phyloP scores from a whole-genome alignment of 441 rosid genomes.

The Euphorbia schlechtendalii region DNA sequence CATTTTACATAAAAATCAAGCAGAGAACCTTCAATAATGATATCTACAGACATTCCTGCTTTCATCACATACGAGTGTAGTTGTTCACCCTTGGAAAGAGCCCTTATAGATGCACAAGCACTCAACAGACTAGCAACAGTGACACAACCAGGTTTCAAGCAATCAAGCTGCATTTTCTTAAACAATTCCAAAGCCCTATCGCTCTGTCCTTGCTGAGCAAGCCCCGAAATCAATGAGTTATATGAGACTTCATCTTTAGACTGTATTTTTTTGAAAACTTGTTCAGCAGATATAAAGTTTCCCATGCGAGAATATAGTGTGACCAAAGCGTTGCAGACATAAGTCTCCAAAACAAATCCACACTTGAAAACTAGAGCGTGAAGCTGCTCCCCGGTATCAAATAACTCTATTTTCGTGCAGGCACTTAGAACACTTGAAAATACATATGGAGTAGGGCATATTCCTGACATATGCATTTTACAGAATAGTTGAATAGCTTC shows the following conservation, averaged over 20 bases:
- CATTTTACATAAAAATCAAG: slow-evolving; percentile 86
- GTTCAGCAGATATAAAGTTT: slow-evolving; percentile 54
- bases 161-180: slow-evolving; percentile 65
- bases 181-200: slow-evolving; percentile 63
- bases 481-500: slow-evolving; percentile 57
- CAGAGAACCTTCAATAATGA: slow-evolving; percentile 73
- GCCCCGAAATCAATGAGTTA: slow-evolving; percentile 79
- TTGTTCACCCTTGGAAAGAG: slow-evolving; percentile 50
- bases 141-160: slow-evolving; percentile 65
- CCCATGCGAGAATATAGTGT: slow-evolving; percentile 61
- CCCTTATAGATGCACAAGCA: slow-evolving; percentile 55
- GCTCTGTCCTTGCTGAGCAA: slow-evolving; percentile 56
- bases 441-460: slow-evolving; percentile 61
- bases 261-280: slow-evolving; percentile 54
- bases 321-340: slow-evolving; percentile 78
- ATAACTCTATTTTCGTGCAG: slow-evolving; percentile 51
- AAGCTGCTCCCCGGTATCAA: slow-evolving; percentile 60
- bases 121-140: slow-evolving; percentile 76
- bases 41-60: slow-evolving; percentile 52
- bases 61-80: slow-evolving; percentile 67
- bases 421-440: slow-evolving; percentile 84
- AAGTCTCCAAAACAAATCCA: slow-evolving; percentile 64
- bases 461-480: slow-evolving; percentile 52
- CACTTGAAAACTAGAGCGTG: slow-evolving; percentile 62
- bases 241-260: slow-evolving; percentile 71